Evolutionary conservation across 1,284 basidiomycete species (phyloP).

Genomic region (Tetrapyrgos nigripes): DNA sequence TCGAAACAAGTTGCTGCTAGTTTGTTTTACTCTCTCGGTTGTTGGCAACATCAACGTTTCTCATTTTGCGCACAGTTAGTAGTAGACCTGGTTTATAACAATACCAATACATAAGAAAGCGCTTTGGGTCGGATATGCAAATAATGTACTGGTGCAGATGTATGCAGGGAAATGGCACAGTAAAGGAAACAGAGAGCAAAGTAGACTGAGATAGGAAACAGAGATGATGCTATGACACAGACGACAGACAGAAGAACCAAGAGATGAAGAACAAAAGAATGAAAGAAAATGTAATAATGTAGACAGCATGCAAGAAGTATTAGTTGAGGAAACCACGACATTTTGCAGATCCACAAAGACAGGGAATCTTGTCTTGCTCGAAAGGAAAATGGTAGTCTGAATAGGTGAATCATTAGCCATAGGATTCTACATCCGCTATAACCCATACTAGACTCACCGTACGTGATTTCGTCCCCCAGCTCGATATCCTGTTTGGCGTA

Average conservation of each 20-base stretch:
- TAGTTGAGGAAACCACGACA: slow-evolving; percentile 92
- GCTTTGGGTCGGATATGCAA: background rate
- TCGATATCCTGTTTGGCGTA: slow-evolving; percentile 96
- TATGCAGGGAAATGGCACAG: background rate
- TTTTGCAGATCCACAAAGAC: slow-evolving; percentile 85
- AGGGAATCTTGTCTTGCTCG: slow-evolving; percentile 92
- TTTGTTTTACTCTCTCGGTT: slow-evolving; percentile 7
- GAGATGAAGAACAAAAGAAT: slow-evolving; percentile 1
- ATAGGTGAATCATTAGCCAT: slow-evolving; percentile 9
- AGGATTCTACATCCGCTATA: background rate
- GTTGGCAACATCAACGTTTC: too few species aligned
- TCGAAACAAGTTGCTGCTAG: slow-evolving; percentile 33
- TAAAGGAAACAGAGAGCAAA: background rate
- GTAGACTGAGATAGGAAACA: background rate
- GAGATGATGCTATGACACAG: slow-evolving; percentile 3
- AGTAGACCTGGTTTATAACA: background rate
- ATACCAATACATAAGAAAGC: background rate
- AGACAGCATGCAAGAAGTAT: background rate
- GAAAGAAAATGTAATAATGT: background rate
- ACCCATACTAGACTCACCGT: slow-evolving; percentile 61
- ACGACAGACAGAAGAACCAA: background rate
- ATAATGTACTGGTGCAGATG: slow-evolving; percentile 2
- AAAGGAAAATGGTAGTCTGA: slow-evolving; percentile 93
- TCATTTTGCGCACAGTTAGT: background rate
- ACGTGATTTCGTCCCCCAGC: slow-evolving; percentile 94